Evolutionary conservation across 345 rosid genomes (phyloP).

Genomic region (Viola odorata): DNA sequence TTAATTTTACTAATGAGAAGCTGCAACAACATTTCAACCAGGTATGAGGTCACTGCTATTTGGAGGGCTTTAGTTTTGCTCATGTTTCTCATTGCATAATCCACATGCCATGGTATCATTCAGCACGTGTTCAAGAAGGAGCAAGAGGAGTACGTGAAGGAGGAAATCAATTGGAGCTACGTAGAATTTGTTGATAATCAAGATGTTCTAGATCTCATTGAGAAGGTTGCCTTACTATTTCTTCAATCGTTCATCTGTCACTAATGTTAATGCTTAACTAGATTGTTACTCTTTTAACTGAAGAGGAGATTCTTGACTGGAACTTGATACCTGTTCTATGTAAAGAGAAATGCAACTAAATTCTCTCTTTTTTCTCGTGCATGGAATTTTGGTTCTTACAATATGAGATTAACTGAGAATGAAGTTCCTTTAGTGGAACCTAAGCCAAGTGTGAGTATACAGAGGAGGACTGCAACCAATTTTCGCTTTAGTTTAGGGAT

Average conservation of each 20-base stretch:
- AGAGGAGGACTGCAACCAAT: no score
- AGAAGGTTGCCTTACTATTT: slow-evolving; percentile 51
- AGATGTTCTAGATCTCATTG: slow-evolving; percentile 82
- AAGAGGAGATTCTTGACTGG: neutral
- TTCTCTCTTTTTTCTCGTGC: neutral
- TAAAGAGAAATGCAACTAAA: neutral
- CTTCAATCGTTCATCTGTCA: slow-evolving; percentile 6
- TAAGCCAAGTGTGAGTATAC: no score
- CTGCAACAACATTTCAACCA: slow-evolving; percentile 98
- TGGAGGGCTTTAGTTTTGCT: slow-evolving; percentile 20
- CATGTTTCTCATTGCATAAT: slow-evolving; percentile 21
- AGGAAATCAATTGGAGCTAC: slow-evolving; percentile 89
- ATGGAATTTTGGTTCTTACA: neutral
- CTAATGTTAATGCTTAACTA: no score
- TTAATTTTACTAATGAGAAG: slow-evolving; percentile 87
- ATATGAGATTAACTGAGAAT: no score
- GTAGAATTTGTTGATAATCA: slow-evolving; percentile 81
- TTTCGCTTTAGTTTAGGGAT: no score
- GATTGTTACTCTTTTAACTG: neutral
- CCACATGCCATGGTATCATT: slow-evolving; percentile 23
- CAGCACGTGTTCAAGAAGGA: slow-evolving; percentile 94
- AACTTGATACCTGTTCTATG: neutral
- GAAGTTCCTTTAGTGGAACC: no score
- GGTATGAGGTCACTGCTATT: slow-evolving; percentile 63
- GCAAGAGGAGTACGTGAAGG: slow-evolving; percentile 63